Percentiles rank a stretch among this genome's conserved stretches.
phyloP scores from a whole-genome alignment of 2,329 filamentous ascomycete genomes.

The Anisogramma anomala region DNA sequence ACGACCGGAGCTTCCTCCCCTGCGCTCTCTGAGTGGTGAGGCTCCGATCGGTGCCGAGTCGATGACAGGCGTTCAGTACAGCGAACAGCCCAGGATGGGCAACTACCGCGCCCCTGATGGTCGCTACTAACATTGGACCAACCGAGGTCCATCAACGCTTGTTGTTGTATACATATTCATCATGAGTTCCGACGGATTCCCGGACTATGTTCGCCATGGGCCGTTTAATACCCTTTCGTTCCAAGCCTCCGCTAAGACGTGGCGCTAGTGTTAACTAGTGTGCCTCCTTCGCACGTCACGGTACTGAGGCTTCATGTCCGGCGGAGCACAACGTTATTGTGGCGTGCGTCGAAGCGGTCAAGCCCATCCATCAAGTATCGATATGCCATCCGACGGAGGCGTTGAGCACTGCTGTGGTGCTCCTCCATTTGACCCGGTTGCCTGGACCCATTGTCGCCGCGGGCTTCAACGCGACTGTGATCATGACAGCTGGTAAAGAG shows the following conservation, averaged over 20 bases:
- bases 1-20: constrained; percentile 44
- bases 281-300: background rate
- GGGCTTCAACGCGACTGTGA: background rate
- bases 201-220: background rate
- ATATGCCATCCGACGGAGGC: too few species aligned
- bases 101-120: constrained; percentile 32
- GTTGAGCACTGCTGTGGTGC: too few species aligned
- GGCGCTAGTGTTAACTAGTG: background rate
- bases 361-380: too few species aligned
- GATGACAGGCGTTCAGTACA: constrained; percentile 56
- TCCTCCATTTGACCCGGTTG: too few species aligned
- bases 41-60: constrained; percentile 39
- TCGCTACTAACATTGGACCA: constrained; percentile 15
- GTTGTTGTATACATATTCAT: background rate
- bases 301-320: background rate
- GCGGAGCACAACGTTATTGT: background rate
- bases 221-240: background rate
- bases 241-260: background rate
- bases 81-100: constrained; percentile 34
- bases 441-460: background rate
- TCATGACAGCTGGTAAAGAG: background rate
- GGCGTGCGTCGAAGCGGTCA: background rate
- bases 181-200: background rate
- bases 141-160: background rate
- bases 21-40: constrained; percentile 38